Evolutionary conservation across 306 rosid genomes (phyloP).

Genomic region (Vigna unguiculata): DNA sequence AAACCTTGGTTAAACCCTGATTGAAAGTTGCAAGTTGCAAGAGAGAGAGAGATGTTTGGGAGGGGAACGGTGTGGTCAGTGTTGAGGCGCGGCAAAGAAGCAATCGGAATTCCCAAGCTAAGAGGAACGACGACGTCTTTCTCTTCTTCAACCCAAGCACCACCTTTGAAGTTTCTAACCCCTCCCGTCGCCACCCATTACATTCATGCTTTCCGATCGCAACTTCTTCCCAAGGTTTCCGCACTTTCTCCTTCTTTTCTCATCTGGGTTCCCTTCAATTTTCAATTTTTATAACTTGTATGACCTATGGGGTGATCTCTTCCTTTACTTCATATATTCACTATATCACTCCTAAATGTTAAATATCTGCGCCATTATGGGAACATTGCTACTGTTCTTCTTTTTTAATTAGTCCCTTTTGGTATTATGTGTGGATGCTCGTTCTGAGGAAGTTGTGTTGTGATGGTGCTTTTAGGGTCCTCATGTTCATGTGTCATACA

Average conservation of each 20-base stretch:
- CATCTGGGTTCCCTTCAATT: background rate
- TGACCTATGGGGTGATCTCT: background rate
- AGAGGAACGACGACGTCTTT: conserved; percentile 34
- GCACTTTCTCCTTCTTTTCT: background rate
- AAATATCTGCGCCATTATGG: background rate
- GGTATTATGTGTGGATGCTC: conserved; percentile 6
- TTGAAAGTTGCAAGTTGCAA: background rate
- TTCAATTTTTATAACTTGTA: background rate
- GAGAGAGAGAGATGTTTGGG: conserved; percentile 41
- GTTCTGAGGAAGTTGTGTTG: conserved; percentile 32
- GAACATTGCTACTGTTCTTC: background rate
- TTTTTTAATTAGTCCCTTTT: too few relatives aligned
- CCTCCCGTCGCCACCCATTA: conserved; percentile 40
- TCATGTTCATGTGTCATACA: conserved; percentile 39
- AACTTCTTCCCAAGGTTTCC: conserved; percentile 38
- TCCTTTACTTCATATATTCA: background rate
- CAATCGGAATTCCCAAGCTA: conserved; percentile 1
- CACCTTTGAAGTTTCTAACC: conserved; percentile 18
- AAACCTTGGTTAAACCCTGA: conserved; percentile 42
- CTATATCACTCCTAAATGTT: background rate
- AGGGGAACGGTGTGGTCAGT: conserved; percentile 33
- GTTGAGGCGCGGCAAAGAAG: conserved; percentile 42
- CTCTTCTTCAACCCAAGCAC: background rate
- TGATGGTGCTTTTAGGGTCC: conserved; percentile 55
- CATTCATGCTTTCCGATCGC: conserved; percentile 42